Evolutionary conservation across 2,329 filamentous ascomycete species (phyloP).

Genomic region (Alternaria burnsii): DNA sequence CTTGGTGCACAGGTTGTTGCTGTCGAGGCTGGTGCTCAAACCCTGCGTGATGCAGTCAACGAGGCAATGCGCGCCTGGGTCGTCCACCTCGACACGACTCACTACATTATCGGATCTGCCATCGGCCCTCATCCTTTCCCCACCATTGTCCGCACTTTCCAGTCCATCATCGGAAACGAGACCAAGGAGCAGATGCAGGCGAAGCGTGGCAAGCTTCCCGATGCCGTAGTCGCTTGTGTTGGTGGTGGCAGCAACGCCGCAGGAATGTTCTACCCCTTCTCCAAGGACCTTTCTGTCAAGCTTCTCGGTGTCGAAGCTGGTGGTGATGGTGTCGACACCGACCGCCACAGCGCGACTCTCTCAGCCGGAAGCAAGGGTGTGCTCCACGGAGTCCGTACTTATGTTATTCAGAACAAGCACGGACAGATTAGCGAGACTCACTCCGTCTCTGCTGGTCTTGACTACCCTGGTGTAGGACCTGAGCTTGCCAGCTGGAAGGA

Average conservation of each 20-base stretch:
- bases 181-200: conserved; percentile 91
- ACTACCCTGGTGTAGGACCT: conserved; percentile 96
- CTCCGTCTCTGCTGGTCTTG: conserved; percentile 93
- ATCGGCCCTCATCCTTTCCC: conserved; percentile 98
- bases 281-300: conserved; percentile 83
- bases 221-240: conserved; percentile 95
- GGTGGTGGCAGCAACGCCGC: conserved; percentile 94
- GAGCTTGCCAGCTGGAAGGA: conserved; percentile 96
- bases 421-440: conserved; percentile 96
- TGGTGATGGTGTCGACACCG: conserved; percentile 88
- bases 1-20: conserved; percentile 92
- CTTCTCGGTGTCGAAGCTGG: conserved; percentile 94
- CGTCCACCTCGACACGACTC: conserved; percentile 87
- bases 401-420: conserved; percentile 90
- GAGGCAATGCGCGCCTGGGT: conserved; percentile 96
- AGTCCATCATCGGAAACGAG: conserved; percentile 94
- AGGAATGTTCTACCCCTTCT: conserved; percentile 98
- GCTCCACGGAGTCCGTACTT: conserved; percentile 93
- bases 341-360: conserved; percentile 86
- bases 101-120: conserved; percentile 97
- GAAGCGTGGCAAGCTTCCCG: conserved; percentile 86
- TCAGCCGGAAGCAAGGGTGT: conserved; percentile 89
- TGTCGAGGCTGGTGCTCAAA: conserved; percentile 86
- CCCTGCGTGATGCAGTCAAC: conserved; percentile 76
- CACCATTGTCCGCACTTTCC: conserved; percentile 96